A percentile compares a stretch with the other conserved stretches of the same genome.
These are phyloP conservation scores for Peterozyma toletana DNA, from an alignment of 805 yeast genomes.

Conservation along the genomic window DNA sequence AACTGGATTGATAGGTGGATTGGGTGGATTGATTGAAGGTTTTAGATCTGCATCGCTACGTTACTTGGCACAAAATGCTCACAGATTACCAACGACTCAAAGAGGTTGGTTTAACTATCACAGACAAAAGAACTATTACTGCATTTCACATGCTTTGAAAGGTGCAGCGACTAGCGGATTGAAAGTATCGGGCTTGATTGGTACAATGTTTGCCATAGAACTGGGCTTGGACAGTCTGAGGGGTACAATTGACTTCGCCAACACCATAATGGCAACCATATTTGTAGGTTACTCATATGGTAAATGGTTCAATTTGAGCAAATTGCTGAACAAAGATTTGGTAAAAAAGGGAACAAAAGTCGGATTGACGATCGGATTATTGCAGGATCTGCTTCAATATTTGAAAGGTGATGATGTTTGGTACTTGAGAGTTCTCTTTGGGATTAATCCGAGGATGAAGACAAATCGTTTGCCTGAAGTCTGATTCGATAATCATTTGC, in stretches of 20 bases:
- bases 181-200: constrained; percentile 36
- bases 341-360: constrained; percentile 45
- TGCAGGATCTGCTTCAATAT: constrained; percentile 58
- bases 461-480: not conserved
- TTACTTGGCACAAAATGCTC: constrained; percentile 75
- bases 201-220: constrained; percentile 53
- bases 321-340: constrained; percentile 32
- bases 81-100: constrained; percentile 65
- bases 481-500: too few relatives aligned
- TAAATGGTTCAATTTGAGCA: constrained; percentile 30
- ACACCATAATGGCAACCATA: constrained; percentile 54
- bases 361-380: constrained; percentile 56
- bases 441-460: constrained; percentile 8
- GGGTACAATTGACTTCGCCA: constrained; percentile 50
- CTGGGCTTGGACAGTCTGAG: constrained; percentile 47
- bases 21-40: constrained; percentile 56
- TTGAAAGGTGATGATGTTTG: constrained; percentile 58
- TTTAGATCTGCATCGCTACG: constrained; percentile 46
- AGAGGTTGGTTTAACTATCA: constrained; percentile 90
- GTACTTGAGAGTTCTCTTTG: constrained; percentile 38
- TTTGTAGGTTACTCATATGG: constrained; percentile 48
- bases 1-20: constrained; percentile 35
- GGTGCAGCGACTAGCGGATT: constrained; percentile 35
- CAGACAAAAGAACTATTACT: constrained; percentile 72
- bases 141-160: constrained; percentile 47